phyloP scores from a whole-genome alignment of 208 protist species.

The Trypanosomatidae sp. region DNA sequence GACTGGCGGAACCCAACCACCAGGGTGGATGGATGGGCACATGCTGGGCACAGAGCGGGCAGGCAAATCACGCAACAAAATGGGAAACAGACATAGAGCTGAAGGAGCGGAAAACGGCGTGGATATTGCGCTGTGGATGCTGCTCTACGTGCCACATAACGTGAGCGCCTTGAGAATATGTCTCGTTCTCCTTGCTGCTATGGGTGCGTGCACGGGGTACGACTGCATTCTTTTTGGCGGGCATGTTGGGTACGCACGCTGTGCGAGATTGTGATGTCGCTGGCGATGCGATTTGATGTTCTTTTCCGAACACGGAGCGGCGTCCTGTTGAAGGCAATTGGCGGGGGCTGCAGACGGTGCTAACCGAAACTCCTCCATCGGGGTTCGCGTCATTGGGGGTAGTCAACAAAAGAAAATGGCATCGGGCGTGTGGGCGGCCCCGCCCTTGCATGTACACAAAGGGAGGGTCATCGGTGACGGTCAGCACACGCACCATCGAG shows the following conservation, averaged over 20 bases:
- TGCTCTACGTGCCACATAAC: background rate
- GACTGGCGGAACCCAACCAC: background rate
- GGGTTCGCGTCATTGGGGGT: slow-evolving; percentile 13
- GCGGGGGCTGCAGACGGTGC: slow-evolving; percentile 34
- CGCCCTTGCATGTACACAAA: slow-evolving; percentile 28
- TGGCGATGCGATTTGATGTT: slow-evolving; percentile 69
- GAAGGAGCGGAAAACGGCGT: background rate
- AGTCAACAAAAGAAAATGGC: slow-evolving; percentile 35
- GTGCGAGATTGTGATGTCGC: slow-evolving; percentile 38
- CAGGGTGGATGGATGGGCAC: background rate
- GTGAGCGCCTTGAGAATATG: background rate
- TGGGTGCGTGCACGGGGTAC: background rate
- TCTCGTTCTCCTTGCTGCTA: background rate
- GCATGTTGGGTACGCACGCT: background rate
- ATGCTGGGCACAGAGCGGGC: background rate
- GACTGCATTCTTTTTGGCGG: background rate
- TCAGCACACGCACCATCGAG: slow-evolving; percentile 31
- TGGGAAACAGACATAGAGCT: background rate
- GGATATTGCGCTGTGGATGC: background rate
- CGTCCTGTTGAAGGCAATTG: slow-evolving; percentile 41
- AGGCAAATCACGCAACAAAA: background rate
- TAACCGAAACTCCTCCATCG: slow-evolving; percentile 29
- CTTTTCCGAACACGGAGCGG: slow-evolving; percentile 14
- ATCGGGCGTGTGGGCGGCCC: slow-evolving; percentile 27
- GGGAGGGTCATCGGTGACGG: slow-evolving; percentile 32